Evolutionary conservation across 176 grass and related monocot genomes (phyloP).

Genomic region (Canna indica): DNA sequence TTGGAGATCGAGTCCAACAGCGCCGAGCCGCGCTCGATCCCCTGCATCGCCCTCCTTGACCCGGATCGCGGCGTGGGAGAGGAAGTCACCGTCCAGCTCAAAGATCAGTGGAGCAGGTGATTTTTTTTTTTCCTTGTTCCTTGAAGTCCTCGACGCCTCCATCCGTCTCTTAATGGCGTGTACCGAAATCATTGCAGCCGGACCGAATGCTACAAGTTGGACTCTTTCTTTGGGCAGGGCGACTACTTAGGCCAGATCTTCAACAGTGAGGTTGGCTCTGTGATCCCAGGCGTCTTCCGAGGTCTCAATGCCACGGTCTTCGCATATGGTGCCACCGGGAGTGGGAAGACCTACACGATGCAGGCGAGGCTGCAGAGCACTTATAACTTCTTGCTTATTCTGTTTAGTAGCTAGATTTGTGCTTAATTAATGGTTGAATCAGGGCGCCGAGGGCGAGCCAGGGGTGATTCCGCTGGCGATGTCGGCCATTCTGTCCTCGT

Average conservation of each 20-base stretch:
- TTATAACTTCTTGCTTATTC: neutral
- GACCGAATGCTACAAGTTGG: constrained; percentile 66
- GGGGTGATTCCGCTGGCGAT: constrained; percentile 67
- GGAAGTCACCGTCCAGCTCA: constrained; percentile 59
- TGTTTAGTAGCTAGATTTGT: neutral
- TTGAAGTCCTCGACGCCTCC: neutral
- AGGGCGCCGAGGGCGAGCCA: constrained; percentile 53
- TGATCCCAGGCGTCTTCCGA: constrained; percentile 62
- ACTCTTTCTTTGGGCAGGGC: constrained; percentile 64
- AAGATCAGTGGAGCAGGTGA: constrained; percentile 74
- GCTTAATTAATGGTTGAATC: neutral
- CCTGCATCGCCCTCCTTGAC: constrained; percentile 50
- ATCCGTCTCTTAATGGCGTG: neutral
- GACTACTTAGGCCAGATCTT: constrained; percentile 41
- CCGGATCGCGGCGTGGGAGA: constrained; percentile 8
- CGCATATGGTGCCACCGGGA: constrained; percentile 71
- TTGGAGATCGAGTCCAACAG: constrained; percentile 27
- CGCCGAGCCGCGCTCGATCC: constrained; percentile 13
- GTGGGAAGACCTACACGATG: constrained; percentile 95
- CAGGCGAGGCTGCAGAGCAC: constrained; percentile 27
- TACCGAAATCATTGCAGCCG: constrained; percentile 32
- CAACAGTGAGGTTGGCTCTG: constrained; percentile 43
- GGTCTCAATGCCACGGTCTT: constrained; percentile 60
- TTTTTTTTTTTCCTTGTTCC: neutral
- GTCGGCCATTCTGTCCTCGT: constrained; percentile 36